These are phyloP conservation scores for Bauhinia variegata DNA, from an alignment of 306 rosid genomes.

Conservation along the genomic window DNA sequence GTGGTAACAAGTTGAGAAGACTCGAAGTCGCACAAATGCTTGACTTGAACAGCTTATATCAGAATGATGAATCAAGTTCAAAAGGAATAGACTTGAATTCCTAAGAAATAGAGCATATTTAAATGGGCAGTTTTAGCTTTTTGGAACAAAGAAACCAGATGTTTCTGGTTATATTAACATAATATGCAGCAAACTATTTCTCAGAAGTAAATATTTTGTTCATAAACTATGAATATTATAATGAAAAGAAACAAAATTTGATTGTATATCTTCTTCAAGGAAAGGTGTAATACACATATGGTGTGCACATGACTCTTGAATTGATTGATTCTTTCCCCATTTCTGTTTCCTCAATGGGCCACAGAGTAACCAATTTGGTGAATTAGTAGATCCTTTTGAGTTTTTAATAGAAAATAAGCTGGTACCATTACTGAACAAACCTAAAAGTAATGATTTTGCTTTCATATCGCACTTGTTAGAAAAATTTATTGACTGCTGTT, in stretches of 20 bases:
- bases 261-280: slow-evolving; percentile 49
- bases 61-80: slow-evolving; percentile 58
- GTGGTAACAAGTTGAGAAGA: slow-evolving; percentile 47
- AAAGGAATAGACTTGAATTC: slow-evolving; percentile 66
- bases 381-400: slow-evolving; percentile 1
- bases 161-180: slow-evolving; percentile 34
- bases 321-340: neutral
- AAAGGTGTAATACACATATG: slow-evolving; percentile 41
- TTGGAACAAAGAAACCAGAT: slow-evolving; percentile 41
- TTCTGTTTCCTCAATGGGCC: slow-evolving; percentile 24
- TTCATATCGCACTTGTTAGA: too few relatives aligned
- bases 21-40: slow-evolving; percentile 41
- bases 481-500: too few relatives aligned
- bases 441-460: slow-evolving; percentile 24
- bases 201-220: slow-evolving; percentile 33
- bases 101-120: slow-evolving; percentile 31
- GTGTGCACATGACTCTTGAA: slow-evolving; percentile 11
- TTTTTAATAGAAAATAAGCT: slow-evolving; percentile 1
- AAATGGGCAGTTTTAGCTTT: slow-evolving; percentile 34
- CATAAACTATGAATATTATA: slow-evolving; percentile 56
- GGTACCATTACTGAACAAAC: slow-evolving; percentile 16
- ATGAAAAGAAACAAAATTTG: slow-evolving; percentile 43
- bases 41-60: slow-evolving; percentile 72
- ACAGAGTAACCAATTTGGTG: slow-evolving; percentile 19
- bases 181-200: slow-evolving; percentile 39